Base-by-base conservation (phyloP, 352 stramenopile species). In the Globisporangium emineosum region DNA sequence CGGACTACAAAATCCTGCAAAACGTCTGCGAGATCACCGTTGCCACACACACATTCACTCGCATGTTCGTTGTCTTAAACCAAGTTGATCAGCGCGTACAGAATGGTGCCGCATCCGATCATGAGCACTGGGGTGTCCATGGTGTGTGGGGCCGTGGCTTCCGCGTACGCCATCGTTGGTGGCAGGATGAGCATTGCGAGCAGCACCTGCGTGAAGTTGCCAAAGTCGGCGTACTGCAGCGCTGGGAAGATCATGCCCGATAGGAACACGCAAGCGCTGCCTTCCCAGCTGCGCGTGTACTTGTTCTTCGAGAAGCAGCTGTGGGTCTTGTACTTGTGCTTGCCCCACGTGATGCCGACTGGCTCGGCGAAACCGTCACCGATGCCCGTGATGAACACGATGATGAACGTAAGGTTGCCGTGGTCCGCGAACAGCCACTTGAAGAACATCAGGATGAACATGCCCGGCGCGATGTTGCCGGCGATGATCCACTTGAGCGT, bases 401-500 rank as follows among this genome's bases (percentile, higher is more conserved):
- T 77, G 63, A 83, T 89, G 62, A 91, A 91, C 63, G 73, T 88
- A 55, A 90, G 60, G 35, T 73, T 73, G 37, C 77, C 78, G 56
- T 79, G 71, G 43, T 77, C 78, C 17, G 73, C 78, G 66, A 90
- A 90, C 27, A 91, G 76, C 84, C 84, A 93, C 79, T 90, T 90
- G 73, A 91, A 93, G 69, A 93, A 93, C 58, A 93, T 76, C 56
- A 93, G 62, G 55, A 93, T 89, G 63, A 90, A 79, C 78, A 87
- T 78, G 30, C 76, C 78, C 0, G 78, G 75, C 19, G 73, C 72
- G 25, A 83, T 86, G 79, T 82, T 88, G 69, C 70, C 88, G 37
- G 88, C 69, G 60, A 94, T 88, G 72, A 94, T 86, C 86, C 86
- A 94, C 71, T 89, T 93, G 59, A 94, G 77, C 69, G 86, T 94